Evolutionary conservation across 164 flowering plant genomes (phyloP), one percentile per base, ranked within the genome.

Genomic region (Chimonanthus salicifolius): DNA sequence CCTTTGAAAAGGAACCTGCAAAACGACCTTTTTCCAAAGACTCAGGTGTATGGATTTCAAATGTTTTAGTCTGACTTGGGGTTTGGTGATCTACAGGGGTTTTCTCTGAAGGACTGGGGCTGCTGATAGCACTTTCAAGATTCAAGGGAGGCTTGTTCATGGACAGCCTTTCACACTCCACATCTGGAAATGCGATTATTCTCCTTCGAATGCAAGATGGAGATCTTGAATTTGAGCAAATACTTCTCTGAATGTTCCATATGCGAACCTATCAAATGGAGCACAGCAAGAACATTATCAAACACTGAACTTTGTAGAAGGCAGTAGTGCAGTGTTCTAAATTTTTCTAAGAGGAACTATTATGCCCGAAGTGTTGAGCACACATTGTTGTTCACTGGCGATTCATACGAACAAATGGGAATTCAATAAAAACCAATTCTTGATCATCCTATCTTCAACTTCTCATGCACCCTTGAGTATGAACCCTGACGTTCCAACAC

Each of bases 41-140:
- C 74, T 87, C 85, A 8, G 97, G 96, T 50, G 98, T 88, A 64
- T 82, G 74, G 18, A 85, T 64, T 72, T 84, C 84, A 13, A 81
- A 84, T 74, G 80, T 68, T 66, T 54, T 66, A 21, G 65, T 79
- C 13, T 80, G 71, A 45, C 10, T 50, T 0, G 80, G 74, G 3
- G 84, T 72, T 54, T 62, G 47, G 43, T 49, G 60, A 43, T 62
- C 70, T 43, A 58, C 43, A 49, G 50, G 54, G 47, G 5, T 64
- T 64, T 78, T 68, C 51, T 74, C 78, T 65, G 80, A 70, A 47
- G 76, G 72, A 71, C 58, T 8, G 58, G 72, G 74, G 67, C 60
- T 71, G 67, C 46, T 66, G 64, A 72, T 60, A 67, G 60, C 71
- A 47, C 80, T 83, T 45, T 78, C 64, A 4, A 18, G 43, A 67